These are phyloP conservation scores for Trametopsis cervina DNA, from an alignment of 768 basidiomycete genomes.

Conservation along the genomic window DNA sequence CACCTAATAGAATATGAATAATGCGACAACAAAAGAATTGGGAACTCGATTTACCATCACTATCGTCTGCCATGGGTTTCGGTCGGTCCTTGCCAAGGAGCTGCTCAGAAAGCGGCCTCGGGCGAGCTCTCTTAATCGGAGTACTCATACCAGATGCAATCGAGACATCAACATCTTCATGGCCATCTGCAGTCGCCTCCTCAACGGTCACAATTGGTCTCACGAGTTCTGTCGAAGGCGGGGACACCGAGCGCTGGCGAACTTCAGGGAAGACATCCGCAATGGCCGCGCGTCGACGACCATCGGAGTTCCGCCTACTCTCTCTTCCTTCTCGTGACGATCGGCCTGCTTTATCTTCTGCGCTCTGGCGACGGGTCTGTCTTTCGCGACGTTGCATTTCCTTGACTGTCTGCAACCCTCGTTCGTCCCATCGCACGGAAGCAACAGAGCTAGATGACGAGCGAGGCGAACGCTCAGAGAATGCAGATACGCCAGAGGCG, in stretches of 20 bases:
- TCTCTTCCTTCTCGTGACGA: conserved; percentile 28
- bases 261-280: conserved; percentile 53
- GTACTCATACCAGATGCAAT: conserved; percentile 19
- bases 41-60: conserved; percentile 36
- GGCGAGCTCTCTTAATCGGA: conserved; percentile 35
- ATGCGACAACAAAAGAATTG: background rate
- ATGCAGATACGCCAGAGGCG: conserved; percentile 29
- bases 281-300: conserved; percentile 46
- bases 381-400: conserved; percentile 30
- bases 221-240: background rate
- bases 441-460: conserved; percentile 27
- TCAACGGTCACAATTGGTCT: conserved; percentile 36
- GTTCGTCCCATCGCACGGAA: conserved; percentile 48
- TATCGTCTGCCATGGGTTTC: conserved; percentile 40
- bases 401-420: conserved; percentile 39
- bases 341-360: conserved; percentile 18
- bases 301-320: conserved; percentile 42
- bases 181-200: conserved; percentile 48
- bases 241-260: background rate
- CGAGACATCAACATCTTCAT: conserved; percentile 19
- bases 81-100: conserved; percentile 43
- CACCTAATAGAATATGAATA: conserved; percentile 30
- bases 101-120: conserved; percentile 62
- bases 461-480: conserved; percentile 33
- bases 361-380: conserved; percentile 26